Evolutionary conservation across 257 asterid species (phyloP), one percentile per base, ranked within the genome.

Genomic region (Ligustrum vulgare): DNA sequence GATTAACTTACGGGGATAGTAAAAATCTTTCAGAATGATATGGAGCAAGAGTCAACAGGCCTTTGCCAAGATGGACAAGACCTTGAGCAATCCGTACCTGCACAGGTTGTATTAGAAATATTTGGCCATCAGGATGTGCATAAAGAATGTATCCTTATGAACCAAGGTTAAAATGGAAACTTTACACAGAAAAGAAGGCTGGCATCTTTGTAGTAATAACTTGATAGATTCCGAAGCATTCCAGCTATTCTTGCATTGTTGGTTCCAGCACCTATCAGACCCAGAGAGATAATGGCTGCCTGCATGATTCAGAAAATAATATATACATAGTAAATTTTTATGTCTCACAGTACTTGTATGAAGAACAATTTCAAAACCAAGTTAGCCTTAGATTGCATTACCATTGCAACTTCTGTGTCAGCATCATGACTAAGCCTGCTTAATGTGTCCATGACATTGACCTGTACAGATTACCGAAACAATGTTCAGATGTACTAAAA

Each of bases 1-100:
- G 70, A 41, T 45, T 37, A 68, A 83, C 97, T 83, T 84, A 94
- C 97, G 98, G 98, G 25, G 99, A 91, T 72, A 91, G 23, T 54
- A 93, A 78, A 56, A 85, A 90, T 37, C 92, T 90, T 77, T 95
- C 98, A 49, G 97, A 91, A 78, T 95, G 99, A 79, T 88, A 92
- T 3, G 97, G 99, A 39, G 96, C 87, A 54, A 95, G 93, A 1
- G 98, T 92, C 81, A 95, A 72, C 82, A 95, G 77, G 54, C 99
- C 97, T 75, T 95, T 95, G 36, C 99, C 99, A 79, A 93, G 62
- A 80, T 93, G 98, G 37, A 89, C 96, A 75, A 95, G 94, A 72
- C 99, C 97, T 81, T 95, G 98, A 71, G 99, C 99, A 54, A 95
- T 91, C 72, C 97, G 91, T n/a, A 93, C 98, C 98, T 94, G 88